Base-by-base conservation (phyloP, 2,329 filamentous ascomycete genomes). In the Colletotrichum sp. region DNA sequence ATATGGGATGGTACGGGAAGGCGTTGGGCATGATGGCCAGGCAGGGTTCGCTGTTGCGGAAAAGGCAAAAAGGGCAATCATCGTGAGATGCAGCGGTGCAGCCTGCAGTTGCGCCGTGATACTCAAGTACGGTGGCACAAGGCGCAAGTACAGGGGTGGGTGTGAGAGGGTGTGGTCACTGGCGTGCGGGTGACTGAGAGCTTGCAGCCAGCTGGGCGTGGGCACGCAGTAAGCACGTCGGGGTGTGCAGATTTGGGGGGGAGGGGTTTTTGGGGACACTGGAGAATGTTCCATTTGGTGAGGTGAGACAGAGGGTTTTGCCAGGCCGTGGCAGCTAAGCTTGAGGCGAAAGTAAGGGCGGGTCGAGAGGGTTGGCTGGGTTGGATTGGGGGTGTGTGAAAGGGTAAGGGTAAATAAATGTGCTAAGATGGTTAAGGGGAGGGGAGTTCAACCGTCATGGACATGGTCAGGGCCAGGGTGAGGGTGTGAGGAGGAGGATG, bases 21-120 rank as follows among this genome's bases (percentile, higher is more conserved):
- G 52, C 26, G 18, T 28, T 59, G n/a, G 34, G 22, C 30, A 67
- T 57, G 32, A 55, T 22, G 10, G 39, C 48, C 28, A n/a, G n/a
- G 10, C 44, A 60, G 24, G 67, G 18, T 62, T 55, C 36, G 36
- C 26, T 30, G 39, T 73, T 44, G 66, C 57, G 57, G 57, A 64
- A 70, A 36, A 73, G 44, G 48, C 26, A 32, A 57, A 16, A 44
- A 24, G 52, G 26, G 68, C 26, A 60, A 48, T 62, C 62, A 71
- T 62, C 48, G 48, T 32, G 72, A 71, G 68, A 71, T 74, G 32
- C 71, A 65, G 67, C 67, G 66, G 32, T 48, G 67, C 59, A n/a
- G 67, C 71, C 26, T 52, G 67, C 59, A 70, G 59, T 55, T 65
- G 68, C 39, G 55, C 15, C 30, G 24, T 63, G 52, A 32, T 52